Base-by-base conservation (phyloP, 805 yeast species). In the Millerago galiae region DNA sequence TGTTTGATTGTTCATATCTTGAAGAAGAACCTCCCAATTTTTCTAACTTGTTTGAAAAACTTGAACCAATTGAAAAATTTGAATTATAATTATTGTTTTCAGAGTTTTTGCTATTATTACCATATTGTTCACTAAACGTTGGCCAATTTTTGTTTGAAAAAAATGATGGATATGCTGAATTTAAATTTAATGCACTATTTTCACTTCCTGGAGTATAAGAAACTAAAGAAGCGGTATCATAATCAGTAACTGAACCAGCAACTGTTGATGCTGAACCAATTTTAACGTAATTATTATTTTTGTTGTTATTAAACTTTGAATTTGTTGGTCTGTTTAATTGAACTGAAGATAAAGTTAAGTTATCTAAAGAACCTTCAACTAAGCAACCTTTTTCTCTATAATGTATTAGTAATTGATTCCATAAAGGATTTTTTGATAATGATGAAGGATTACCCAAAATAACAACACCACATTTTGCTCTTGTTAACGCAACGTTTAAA, bases 341-440 rank as follows among this genome's bases (percentile, higher is more conserved):
- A 17, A 83, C 79, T 44, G 81, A 69, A 46, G 89, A 80, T 39
- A 83, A 64, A 58, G 83, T 93, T 48, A 90, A 70, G 52, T 79
- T 84, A 45, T 83, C 91, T 50, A 90, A 68, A 2, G 87, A 79
- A 10, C 97, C 97, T 60, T 90, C 96, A 24, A 90, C 97, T 27
- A 90, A 67, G 62, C 95, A 84, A 1, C 95, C 95, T 43, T 74
- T 76, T 52, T 86, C 91, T 62, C 95, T 72, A 65, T 77, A 89
- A 58, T 87, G 95, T 36, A 77, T 63, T 51, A 90, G 67, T 45
- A 90, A 65, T 47, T 78, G 82, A 52, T 80, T 80, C 97, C 97
- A 90, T 48, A 90, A 65, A 11, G 70, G 61, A 60, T 85, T 83
- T 45, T 74, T 72, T 35, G 85, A 72, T 50, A 90, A 69, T 1